Conservation (phyloP, 2,329 filamentous ascomycete genomes). For the Lasiodiplodia sp. region DNA sequence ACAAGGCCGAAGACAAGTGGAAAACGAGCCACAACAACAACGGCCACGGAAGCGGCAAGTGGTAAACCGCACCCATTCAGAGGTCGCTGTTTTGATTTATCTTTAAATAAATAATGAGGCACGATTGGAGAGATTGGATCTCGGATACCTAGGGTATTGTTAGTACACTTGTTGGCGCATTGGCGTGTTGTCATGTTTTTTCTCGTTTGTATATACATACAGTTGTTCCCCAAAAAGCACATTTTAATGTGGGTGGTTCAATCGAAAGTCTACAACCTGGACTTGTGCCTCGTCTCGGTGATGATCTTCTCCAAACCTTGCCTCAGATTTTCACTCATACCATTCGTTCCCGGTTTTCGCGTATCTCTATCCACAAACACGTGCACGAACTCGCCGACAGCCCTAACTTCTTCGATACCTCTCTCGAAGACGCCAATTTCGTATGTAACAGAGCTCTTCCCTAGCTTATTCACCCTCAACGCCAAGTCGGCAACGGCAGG, state of each 20-base stretch:
- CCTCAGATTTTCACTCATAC: slow-evolving; percentile 65
- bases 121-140: no score
- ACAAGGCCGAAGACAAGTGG: slow-evolving; percentile 61
- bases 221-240: no score
- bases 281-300: slow-evolving; percentile 26
- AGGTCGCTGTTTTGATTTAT: neutral
- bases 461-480: slow-evolving; percentile 82
- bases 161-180: no score
- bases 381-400: slow-evolving; percentile 85
- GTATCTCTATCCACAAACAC: slow-evolving; percentile 83
- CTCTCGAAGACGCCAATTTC: slow-evolving; percentile 87
- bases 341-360: slow-evolving; percentile 69
- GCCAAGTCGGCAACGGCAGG: slow-evolving; percentile 83
- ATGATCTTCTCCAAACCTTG: slow-evolving; percentile 46
- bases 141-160: no score
- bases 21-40: slow-evolving; percentile 50
- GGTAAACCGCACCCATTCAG: neutral
- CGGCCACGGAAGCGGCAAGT: slow-evolving; percentile 1
- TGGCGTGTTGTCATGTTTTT: no score
- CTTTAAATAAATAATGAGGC: neutral
- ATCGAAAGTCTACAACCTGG: slow-evolving; percentile 38
- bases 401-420: slow-evolving; percentile 75
- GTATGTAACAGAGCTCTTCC: slow-evolving; percentile 86
- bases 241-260: neutral
- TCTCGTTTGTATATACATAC: neutral